phyloP scores from a whole-genome alignment of 371 early-diverging fungal species.

The Umbelopsis sp. region DNA sequence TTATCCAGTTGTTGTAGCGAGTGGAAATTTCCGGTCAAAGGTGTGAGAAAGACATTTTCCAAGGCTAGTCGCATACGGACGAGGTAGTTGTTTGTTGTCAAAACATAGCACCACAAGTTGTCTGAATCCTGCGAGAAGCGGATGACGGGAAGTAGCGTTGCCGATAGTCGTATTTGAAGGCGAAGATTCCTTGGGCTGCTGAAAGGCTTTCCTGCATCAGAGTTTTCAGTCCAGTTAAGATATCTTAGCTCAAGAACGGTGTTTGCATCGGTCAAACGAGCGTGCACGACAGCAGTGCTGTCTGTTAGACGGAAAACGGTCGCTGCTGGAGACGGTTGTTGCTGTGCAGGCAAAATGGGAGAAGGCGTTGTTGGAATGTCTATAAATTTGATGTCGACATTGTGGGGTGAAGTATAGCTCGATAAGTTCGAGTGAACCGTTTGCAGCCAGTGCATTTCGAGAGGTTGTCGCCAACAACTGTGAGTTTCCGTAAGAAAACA shows the following conservation, averaged over 20 bases:
- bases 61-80: background rate
- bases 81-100: background rate
- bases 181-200: background rate
- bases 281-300: background rate
- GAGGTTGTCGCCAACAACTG: background rate
- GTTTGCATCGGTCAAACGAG: constrained; percentile 5
- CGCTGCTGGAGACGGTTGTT: background rate
- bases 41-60: background rate
- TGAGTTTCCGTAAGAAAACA: background rate
- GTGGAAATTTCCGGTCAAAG: background rate
- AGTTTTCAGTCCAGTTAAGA: background rate
- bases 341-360: background rate
- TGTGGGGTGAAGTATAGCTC: constrained; percentile 6
- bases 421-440: constrained; percentile 4
- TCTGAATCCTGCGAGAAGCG: background rate
- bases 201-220: background rate
- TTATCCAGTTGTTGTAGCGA: background rate
- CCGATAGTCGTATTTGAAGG: background rate
- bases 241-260: constrained; percentile 2
- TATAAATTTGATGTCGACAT: constrained; percentile 7
- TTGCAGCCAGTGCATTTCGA: constrained; percentile 13
- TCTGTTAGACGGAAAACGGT: background rate
- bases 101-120: background rate
- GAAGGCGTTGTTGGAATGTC: constrained; percentile 4
- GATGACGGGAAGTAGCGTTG: background rate